Base-by-base conservation (phyloP, 345 rosid genomes). In the Eucalyptus paniculata region DNA sequence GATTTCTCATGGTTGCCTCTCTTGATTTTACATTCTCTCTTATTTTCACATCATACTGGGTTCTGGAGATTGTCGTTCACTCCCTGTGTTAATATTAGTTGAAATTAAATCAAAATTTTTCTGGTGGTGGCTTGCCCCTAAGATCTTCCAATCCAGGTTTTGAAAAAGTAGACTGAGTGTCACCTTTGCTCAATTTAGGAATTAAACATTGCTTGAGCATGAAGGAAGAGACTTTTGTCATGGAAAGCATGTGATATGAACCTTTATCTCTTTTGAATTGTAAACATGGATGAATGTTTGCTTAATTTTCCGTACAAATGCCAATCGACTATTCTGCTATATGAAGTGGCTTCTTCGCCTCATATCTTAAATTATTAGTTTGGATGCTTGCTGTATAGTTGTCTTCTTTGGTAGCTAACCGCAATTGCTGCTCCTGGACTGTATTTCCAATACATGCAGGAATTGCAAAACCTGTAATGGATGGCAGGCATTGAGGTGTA, bases 401-500 rank as follows among this genome's bases (percentile, higher is more conserved):
- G 83, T 37, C 83, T 77, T 81, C 81, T 58, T 21, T 53, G 85
- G 47, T 32, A 37, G 80, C 87, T 30, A 89, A 51, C 89, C 32
- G 44, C 28, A 49, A 58, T 50, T 30, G 86, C 90, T 86, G 82
- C 88, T 87, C 54, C 67, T 80, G 83, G 47, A 77, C 47, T 77
- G 83, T 45, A 77, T 77, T 77, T 37, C 47, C 7, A 16, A 40
- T 62, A 80, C 81, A 88, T 93, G 92, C 91, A 97, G 99, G 95
- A 92, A 96, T 90, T 96, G 98, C 91, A 92, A 90, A 44, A 94
- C 97, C 82, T 97, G 99, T 92, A 96, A 91, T 88, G 99, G 99
- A 56, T 97, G 99, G 99, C 98, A 94, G 89, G 99, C 99, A 51
- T 92, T 96, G 92, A 93, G 96, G 54, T 97, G 99, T 91, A 94